These are phyloP conservation scores for Santalum album DNA, from an alignment of 164 flowering plant genomes.

Conservation along the genomic window DNA sequence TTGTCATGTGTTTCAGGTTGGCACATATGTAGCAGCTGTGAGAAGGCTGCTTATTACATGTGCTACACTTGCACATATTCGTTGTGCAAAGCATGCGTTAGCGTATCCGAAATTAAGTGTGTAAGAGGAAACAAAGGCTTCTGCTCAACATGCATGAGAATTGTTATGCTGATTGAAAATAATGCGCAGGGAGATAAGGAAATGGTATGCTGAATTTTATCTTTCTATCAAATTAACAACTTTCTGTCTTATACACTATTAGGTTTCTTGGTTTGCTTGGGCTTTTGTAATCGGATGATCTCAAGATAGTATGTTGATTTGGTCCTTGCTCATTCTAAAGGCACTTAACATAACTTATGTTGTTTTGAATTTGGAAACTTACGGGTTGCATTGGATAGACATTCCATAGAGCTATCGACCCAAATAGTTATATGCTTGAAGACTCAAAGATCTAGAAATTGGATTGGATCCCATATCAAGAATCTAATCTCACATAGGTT, in stretches of 20 bases:
- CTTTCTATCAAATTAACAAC: background rate
- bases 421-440: no score
- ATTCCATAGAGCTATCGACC: no score
- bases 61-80: constrained; percentile 4
- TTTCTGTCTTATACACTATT: background rate
- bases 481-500: no score
- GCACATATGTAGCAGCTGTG: constrained; percentile 3
- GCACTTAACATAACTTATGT: no score
- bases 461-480: no score
- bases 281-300: no score
- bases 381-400: no score
- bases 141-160: constrained; percentile 1
- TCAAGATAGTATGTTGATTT: no score
- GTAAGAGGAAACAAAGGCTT: constrained; percentile 1
- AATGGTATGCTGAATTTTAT: constrained; percentile 3
- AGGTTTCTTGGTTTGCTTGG: no score
- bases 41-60: constrained; percentile 3
- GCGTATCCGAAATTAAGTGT: background rate
- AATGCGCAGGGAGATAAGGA: background rate
- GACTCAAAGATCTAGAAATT: no score
- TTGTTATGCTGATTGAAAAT: constrained; percentile 1
- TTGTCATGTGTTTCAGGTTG: constrained; percentile 1
- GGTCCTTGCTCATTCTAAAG: no score
- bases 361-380: no score
- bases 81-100: constrained; percentile 3